Conservation (phyloP, 768 basidiomycete species). For the Pleurotus eryngii region DNA sequence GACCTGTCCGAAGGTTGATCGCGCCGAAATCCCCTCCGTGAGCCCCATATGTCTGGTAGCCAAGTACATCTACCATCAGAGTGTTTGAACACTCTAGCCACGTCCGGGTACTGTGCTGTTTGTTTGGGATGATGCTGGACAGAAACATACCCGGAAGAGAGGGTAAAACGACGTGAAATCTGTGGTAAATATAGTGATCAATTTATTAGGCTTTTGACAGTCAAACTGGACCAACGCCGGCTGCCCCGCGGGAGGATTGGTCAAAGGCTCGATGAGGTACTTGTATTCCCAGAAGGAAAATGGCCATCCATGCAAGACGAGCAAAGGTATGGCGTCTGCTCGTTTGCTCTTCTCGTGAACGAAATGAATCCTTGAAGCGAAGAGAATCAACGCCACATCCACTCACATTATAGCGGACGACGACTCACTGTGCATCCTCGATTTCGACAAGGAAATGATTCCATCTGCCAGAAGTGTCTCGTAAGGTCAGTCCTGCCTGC, state of each 20-base stretch:
- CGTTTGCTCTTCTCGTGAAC: constrained; percentile 7
- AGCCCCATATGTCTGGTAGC: constrained; percentile 4
- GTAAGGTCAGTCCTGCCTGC: too few species aligned
- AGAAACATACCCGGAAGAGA: constrained; percentile 9
- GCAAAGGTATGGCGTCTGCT: constrained; percentile 7
- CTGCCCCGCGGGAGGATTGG: constrained; percentile 1
- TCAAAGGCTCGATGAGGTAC: constrained; percentile 2
- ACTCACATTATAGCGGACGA: background rate
- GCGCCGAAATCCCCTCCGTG: constrained; percentile 9
- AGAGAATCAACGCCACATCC: background rate
- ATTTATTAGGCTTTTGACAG: background rate
- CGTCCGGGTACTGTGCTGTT: constrained; percentile 2
- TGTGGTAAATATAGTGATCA: background rate
- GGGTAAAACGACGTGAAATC: constrained; percentile 8
- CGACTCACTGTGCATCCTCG: background rate
- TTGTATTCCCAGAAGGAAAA: constrained; percentile 2
- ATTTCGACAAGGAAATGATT: background rate
- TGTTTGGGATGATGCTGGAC: background rate
- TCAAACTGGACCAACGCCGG: background rate
- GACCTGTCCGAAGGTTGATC: constrained; percentile 2
- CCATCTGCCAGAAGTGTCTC: background rate
- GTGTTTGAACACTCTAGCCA: constrained; percentile 8
- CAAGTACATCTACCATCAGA: constrained; percentile 5
- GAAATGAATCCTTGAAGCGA: constrained; percentile 1
- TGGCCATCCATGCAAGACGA: constrained; percentile 9